phyloP scores from a whole-genome alignment of 805 yeast genomes.

The Wickerhamomyces sydowiorum region DNA sequence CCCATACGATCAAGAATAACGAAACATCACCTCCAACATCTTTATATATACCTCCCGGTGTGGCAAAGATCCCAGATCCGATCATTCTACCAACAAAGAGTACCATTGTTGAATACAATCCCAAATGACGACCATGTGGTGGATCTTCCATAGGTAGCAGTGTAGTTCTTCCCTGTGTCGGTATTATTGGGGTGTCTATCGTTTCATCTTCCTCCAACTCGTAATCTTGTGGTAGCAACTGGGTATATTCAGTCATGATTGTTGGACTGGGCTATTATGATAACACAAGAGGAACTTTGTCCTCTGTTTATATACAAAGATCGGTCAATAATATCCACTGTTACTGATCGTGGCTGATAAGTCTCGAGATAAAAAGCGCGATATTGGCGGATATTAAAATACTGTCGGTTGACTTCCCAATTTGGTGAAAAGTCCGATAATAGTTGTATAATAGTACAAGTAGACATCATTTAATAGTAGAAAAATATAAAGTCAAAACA shows the following conservation, averaged over 20 bases:
- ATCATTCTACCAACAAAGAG: constrained; percentile 4
- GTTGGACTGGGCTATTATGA: no score
- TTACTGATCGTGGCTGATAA: not conserved
- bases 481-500: not conserved
- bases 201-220: not conserved
- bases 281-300: no score
- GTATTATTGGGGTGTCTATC: not conserved
- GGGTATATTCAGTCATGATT: not conserved
- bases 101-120: constrained; percentile 1
- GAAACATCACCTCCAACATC: constrained; percentile 65
- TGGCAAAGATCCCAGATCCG: not conserved
- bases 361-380: no score
- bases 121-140: constrained; percentile 6
- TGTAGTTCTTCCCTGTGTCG: not conserved
- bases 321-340: no score
- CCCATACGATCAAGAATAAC: constrained; percentile 56
- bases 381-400: no score
- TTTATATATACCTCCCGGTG: constrained; percentile 8
- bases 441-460: no score
- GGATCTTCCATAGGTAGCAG: constrained; percentile 1
- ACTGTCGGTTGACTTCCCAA: no score
- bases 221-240: not conserved
- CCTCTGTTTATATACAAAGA: no score
- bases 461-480: no score
- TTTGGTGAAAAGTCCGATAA: no score